Base-by-base conservation (phyloP, 495 filamentous ascomycete genomes). In the Sordaria brevicollis region DNA sequence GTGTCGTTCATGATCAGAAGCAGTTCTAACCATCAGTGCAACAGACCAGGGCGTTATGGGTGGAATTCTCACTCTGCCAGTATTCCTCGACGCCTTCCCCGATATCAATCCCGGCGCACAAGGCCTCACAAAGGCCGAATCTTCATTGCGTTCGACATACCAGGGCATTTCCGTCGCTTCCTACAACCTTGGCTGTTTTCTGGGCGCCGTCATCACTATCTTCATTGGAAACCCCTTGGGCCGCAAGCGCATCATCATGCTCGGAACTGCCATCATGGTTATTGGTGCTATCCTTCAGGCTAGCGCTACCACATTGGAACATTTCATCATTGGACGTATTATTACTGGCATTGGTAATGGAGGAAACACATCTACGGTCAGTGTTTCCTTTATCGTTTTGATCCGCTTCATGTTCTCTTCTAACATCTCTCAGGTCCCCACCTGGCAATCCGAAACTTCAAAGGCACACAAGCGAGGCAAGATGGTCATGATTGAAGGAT, bases 391-490 rank as follows among this genome's bases (percentile, higher is more conserved):
- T 2, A 43, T n/a, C n/a, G n/a, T n/a, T n/a, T n/a, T n/a, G n/a
- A n/a, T n/a, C n/a, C n/a, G 4, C 25, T 10, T 36, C 13, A 2
- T 11, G 25, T 67, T 31, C 6, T 9, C n/a, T 54, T 85, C 84
- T 71, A 86, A 86, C 68, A 84, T 79, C 2, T 80, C 77, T 43
- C 86, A 83, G 5, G 87, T 92, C 13, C 91, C 91, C 0, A 90
- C 89, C 1, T 94, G 90, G 90, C 91, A 93, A 73, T 91, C 90
- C 1, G 91, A 94, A 76, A 92, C 89, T 67, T 89, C 89, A 65
- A 91, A 89, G 72, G 85, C 91, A 4, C 89, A 93, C 71, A 86
- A 87, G 66, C 86, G 90, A 74, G 91, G 92, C 15, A 89, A 90
- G 72, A 81, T 93, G 74, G 89, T 93, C 76, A 92, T 93, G 90